A percentile compares a stretch with the other conserved stretches of the same genome.
These are phyloP conservation scores for Golubevia pallescens DNA, from an alignment of 1,284 basidiomycete species.

Conservation along the genomic window DNA sequence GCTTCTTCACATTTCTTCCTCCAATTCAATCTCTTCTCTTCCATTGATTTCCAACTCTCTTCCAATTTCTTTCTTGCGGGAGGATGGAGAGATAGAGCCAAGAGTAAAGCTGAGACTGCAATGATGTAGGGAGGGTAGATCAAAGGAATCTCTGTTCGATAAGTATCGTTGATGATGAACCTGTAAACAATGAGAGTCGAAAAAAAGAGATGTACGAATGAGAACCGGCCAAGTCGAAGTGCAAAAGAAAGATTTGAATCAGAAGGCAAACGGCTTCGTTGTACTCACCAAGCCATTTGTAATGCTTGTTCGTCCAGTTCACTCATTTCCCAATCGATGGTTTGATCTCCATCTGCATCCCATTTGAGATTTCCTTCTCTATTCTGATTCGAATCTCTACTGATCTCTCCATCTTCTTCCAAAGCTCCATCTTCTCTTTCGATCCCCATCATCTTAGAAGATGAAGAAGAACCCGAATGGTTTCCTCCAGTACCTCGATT, in stretches of 20 bases:
- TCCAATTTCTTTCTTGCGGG: slow-evolving; percentile 22
- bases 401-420: not conserved
- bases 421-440: not conserved
- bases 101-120: slow-evolving; percentile 43
- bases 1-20: not conserved
- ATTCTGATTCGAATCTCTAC: not conserved
- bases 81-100: slow-evolving; percentile 35
- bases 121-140: slow-evolving; percentile 56
- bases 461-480: too few relatives aligned
- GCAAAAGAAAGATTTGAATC: too few relatives aligned
- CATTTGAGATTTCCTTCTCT: not conserved
- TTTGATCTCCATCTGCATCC: slow-evolving; percentile 3
- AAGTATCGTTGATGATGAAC: slow-evolving; percentile 57
- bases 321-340: slow-evolving; percentile 4
- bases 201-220: not conserved
- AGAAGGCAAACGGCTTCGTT: too few relatives aligned
- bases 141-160: slow-evolving; percentile 41
- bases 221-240: too few relatives aligned
- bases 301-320: slow-evolving; percentile 45
- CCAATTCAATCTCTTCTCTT: slow-evolving; percentile 4
- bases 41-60: slow-evolving; percentile 9
- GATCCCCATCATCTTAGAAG: not conserved
- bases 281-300: slow-evolving; percentile 37
- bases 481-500: not conserved
- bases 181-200: slow-evolving; percentile 7